Evolutionary conservation across 2,329 filamentous ascomycete species (phyloP), one percentile per base, ranked within the genome.

Genomic region (Myriosclerotinia scirpicola): DNA sequence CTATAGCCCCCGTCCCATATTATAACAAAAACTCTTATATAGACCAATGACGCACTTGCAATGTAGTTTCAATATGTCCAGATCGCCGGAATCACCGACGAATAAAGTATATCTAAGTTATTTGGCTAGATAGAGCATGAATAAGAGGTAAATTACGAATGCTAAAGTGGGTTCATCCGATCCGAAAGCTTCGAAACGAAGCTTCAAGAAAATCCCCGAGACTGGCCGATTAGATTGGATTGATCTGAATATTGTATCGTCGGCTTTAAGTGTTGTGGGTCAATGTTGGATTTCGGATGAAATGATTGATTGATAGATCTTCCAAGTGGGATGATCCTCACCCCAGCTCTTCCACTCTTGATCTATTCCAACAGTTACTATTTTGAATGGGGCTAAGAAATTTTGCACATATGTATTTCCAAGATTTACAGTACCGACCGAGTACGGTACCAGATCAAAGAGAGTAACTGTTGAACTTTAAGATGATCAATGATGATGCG

Each of bases 161-260:
- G 20, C 20, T 14, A 60, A 60, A 50, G 44, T 60, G 58, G 44
- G 44, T 60, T 60, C 44, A 26, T 60, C 58, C 30, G 58, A 60
- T 60, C 44, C 38, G 44, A 50, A 48, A 11, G 48, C 15, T 48
- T 46, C 26, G 42, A 46, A 34, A 59, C 26, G 42, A 59, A 59
- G 12, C 42, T 60, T 26, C 5, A 20, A 20, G 42, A 60, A 48
- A 46, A 60, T 60, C 55, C 40, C 55, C 55, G 55, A 59, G 26
- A 46, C 22, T 59, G 40, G 42, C 55, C 55, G 55, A 46, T n/a
- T 60, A 60, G 42, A 60, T 60, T 60, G 30, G 44, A 59, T 59
- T 46, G 55, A 59, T 46, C 26, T 34, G 40, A 59, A 26, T 40
- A 59, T 58, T 58, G 55, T 44, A 59, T 48, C 20, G 56, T 48